Evolutionary conservation across 2,329 filamentous ascomycete species (phyloP).

Genomic region (Scopulariopsis brevicaulis): DNA sequence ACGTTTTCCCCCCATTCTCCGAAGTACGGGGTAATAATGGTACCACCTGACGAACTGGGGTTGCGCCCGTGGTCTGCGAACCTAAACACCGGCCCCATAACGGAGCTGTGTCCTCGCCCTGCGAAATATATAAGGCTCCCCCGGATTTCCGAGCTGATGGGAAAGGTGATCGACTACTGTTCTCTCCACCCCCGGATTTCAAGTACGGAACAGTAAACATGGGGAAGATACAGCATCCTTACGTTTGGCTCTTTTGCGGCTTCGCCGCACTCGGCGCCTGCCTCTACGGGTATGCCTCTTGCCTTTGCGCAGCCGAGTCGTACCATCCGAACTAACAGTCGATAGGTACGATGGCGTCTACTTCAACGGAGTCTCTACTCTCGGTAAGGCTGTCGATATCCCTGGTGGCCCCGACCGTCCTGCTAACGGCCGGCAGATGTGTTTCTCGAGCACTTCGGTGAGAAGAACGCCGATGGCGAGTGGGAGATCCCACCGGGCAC

Average conservation of each 20-base stretch:
- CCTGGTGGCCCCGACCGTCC: neutral
- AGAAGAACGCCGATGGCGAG: constrained; percentile 12
- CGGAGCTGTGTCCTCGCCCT: too few relatives aligned
- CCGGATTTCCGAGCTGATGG: neutral
- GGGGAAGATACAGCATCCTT: constrained; percentile 17
- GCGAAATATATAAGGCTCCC: neutral
- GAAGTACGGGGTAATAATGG: neutral
- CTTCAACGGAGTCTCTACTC: constrained; percentile 21
- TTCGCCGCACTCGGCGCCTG: constrained; percentile 23
- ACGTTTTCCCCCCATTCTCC: neutral
- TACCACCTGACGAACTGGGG: neutral
- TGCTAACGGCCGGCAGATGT: constrained; percentile 11
- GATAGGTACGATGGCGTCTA: constrained; percentile 18
- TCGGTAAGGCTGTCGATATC: constrained; percentile 11
- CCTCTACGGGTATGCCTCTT: constrained; percentile 18
- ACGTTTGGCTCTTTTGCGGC: constrained; percentile 19
- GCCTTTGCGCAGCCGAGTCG: neutral
- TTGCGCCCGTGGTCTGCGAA: too few relatives aligned
- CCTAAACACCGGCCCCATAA: too few relatives aligned
- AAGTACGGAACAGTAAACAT: constrained; percentile 5
- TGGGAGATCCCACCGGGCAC: constrained; percentile 15
- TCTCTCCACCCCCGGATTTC: neutral
- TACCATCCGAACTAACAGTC: neutral
- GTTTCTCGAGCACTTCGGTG: constrained; percentile 21
- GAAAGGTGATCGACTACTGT: neutral